These are phyloP conservation scores for Falciphora oryzae DNA, from an alignment of 2,329 filamentous ascomycete genomes.

Conservation along the genomic window DNA sequence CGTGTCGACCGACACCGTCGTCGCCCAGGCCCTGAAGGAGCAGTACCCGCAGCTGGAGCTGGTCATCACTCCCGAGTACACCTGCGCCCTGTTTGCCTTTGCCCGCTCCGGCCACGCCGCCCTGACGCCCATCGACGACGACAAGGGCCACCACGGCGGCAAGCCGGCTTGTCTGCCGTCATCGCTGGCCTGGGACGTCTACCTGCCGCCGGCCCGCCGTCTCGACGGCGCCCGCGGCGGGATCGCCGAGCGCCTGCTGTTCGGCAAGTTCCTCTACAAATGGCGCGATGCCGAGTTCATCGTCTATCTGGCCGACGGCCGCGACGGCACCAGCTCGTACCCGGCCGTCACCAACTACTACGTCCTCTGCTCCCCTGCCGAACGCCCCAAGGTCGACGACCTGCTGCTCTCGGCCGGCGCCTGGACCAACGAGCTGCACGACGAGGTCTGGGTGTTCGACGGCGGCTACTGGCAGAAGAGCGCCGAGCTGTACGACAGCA, in stretches of 20 bases:
- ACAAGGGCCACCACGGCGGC: conserved; percentile 15
- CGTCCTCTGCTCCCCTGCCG: conserved; percentile 26
- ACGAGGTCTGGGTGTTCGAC: conserved; percentile 64
- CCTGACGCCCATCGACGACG: conserved; percentile 23
- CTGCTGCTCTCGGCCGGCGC: conserved; percentile 49
- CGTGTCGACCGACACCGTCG: conserved; percentile 36
- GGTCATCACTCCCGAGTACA: conserved; percentile 28
- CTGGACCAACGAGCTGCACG: conserved; percentile 52
- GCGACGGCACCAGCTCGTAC: conserved; percentile 31
- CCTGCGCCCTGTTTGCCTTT: conserved; percentile 35
- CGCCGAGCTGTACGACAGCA: conserved; percentile 51
- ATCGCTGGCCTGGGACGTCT: conserved; percentile 32
- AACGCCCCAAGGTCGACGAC: conserved; percentile 33
- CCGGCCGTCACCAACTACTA: conserved; percentile 30
- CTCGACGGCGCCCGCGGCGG: conserved; percentile 31
- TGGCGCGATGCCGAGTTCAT: conserved; percentile 38
- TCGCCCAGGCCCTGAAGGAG: conserved; percentile 32
- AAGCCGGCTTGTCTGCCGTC: conserved; percentile 23
- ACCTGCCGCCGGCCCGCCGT: conserved; percentile 34
- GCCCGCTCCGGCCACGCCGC: conserved; percentile 34
- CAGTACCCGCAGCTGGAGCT: conserved; percentile 39
- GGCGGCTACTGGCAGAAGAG: conserved; percentile 58
- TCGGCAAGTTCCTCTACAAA: conserved; percentile 36
- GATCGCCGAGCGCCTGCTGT: conserved; percentile 27
- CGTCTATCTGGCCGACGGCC: conserved; percentile 35